Base-by-base conservation (phyloP, 345 rosid genomes). In the Gossypium mustelinum region DNA sequence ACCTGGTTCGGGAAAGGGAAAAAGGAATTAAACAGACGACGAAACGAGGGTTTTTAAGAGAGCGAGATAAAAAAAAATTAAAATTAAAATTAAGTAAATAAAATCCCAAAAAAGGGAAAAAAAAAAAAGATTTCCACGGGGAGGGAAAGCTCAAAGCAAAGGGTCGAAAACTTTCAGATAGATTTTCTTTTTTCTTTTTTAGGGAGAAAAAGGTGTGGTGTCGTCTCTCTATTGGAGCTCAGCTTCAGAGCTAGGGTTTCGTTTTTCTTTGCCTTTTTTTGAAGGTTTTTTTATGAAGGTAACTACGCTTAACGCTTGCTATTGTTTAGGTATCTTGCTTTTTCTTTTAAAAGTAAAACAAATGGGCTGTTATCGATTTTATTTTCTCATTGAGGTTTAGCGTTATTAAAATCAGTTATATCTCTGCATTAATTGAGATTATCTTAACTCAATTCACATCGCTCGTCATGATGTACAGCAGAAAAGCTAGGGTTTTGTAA, bases 241-340 rank as follows among this genome's bases (percentile, higher is more conserved):
- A 68, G 67, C 25, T 64, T 72, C 77, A 18, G 68, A 72, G 78
- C 80, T 82, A 82, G 87, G 85, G 86, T 85, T 81, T 83, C 71
- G 17, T 17, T 43, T 39, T 64, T 45, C 50, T 45, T 45, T 9
- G 12, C 1, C 25, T 72, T 51, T 17, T 16, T 48, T 58, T 39
- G 17, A 39, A 27, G 16, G 16, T 29, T 64, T 58, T 67, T 43
- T 61, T 20, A 80, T 47, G 41, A 55, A 79, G 86, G 86, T 85
- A 75, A 54, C 61, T 34, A 41, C 43, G 5, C 77, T 17, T 71
- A 67, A 34, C 64, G 24, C 43, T 70, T 60, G 11, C 6, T 45
- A 12, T 76, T 63, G 14, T 54, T n/a, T 7, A 20, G 20, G 14
- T 11, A 57, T 69, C 73, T 74, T 45, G 45, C 11, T 50, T 61